Evolutionary conservation across 129 eudicot species (phyloP), one percentile per base, ranked within the genome.

Genomic region (Silybum marianum): DNA sequence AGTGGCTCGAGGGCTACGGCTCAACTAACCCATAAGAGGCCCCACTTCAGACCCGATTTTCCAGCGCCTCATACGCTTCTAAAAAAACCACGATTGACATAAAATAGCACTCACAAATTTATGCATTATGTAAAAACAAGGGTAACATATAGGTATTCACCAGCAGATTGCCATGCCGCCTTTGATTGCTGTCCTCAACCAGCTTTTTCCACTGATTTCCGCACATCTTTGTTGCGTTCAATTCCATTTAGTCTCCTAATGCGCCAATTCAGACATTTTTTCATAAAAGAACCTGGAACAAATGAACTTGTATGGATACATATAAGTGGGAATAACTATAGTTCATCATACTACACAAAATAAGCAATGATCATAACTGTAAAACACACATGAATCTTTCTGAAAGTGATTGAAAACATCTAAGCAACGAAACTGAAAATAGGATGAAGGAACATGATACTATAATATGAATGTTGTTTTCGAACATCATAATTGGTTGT

Each of bases 261-360:
- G 65, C 21, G 22, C 40, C 11, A 23, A 24, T 10, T 80, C 28
- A 0, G 39, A 39, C 38, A 60, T 4, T 38, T 16, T 58, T 38
- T 80, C 63, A 72, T 38, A 38, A 13, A 38, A 62, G 69, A 80
- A 60, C 78, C 73, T 62, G 78, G 72, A 60, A 58, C 1, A 3
- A 58, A 38, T 72, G 78, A 40, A 16, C 23, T 34, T 22, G 0
- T 36, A 54, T 24, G 42, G 24, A 66, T 38, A 71, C 65, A 16
- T 13, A 74, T 38, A 7, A 40, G 42, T 21, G 13, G 12, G 30
- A 18, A 72, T 42, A 58, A 18, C 25, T 67, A 66, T 68, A 67
- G 67, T 42, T 68, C 18, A 78, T 68, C 66, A 67, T 32, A 12
- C 71, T 32, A 76, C 16, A 76, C 71, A 60, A 75, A n/a, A 75